Evolutionary conservation across 208 protist species (phyloP).

Genomic region (Vickermania ingenoplastis): DNA sequence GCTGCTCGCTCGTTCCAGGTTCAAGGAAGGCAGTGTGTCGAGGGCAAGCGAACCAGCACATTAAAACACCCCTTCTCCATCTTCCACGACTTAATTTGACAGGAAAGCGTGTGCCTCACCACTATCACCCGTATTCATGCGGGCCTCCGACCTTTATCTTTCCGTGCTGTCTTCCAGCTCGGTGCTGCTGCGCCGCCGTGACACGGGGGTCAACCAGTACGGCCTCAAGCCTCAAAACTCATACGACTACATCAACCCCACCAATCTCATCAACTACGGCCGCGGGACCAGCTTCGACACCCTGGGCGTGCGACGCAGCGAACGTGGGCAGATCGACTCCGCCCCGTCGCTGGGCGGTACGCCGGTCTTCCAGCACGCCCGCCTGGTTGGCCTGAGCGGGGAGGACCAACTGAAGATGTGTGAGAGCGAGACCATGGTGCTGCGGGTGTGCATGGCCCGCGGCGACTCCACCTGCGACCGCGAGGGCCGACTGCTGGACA

Average conservation of each 20-base stretch:
- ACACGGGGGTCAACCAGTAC: conserved; percentile 86
- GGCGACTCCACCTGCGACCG: conserved; percentile 68
- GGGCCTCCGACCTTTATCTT: conserved; percentile 56
- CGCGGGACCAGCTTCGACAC: conserved; percentile 82
- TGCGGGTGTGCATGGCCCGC: conserved; percentile 83
- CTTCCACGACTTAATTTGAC: too few relatives aligned
- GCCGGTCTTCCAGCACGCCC: conserved; percentile 71
- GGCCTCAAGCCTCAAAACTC: conserved; percentile 67
- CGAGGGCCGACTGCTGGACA: conserved; percentile 59
- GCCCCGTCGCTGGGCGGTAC: conserved; percentile 66
- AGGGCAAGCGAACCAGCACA: too few relatives aligned
- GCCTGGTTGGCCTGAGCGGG: conserved; percentile 68
- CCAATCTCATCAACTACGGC: conserved; percentile 86
- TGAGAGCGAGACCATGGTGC: conserved; percentile 71
- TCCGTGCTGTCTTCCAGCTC: conserved; percentile 46
- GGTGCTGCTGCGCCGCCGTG: conserved; percentile 39
- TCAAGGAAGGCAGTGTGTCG: too few relatives aligned
- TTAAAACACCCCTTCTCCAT: too few relatives aligned
- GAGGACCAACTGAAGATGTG: conserved; percentile 77
- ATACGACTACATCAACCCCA: conserved; percentile 82
- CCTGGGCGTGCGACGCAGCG: conserved; percentile 65
- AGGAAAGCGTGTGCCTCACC: too few relatives aligned
- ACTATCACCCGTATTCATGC: conserved; percentile 29
- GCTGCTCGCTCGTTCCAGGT: too few relatives aligned
- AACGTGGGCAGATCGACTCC: conserved; percentile 76